Base-by-base conservation (phyloP, 345 rosid species). In the Barbarea vulgaris region DNA sequence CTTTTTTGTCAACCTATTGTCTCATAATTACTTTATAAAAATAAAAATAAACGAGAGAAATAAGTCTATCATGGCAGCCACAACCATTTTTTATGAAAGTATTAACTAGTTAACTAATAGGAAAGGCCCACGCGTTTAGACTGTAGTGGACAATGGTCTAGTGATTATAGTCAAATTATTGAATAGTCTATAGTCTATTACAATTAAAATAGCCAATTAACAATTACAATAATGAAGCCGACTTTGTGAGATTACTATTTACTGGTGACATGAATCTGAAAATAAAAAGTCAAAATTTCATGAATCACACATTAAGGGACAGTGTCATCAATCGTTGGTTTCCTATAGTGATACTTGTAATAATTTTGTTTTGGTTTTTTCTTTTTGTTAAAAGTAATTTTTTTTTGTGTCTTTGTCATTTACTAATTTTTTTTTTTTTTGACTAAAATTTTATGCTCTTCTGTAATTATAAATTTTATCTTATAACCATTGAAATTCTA, bases 61-160 rank as follows among this genome's bases (percentile, higher is more conserved):
- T 33, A 39, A 60, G 60, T 60, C 52, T 61, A 50, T 50, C 60
- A 61, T 72, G 68, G 61, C 59, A 72, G 15, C 76, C 75, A 71
- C 75, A 71, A n/a, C 27, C 58, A 34, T 22, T 31, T 57, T 22
- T 22, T 19, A 31, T 5, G 21, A 28, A 15, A 11, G 3, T 19
- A 58, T 33, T 33, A 31, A 30, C n/a, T 30, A 13, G 46, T 31
- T 57, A 13, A n/a, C n/a, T n/a, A n/a, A n/a, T 17, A 71, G 5
- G 15, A 60, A 60, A n/a, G 13, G 33, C 18, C 50, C 59, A 72
- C 68, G 67, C 10, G 51, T 36, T 59, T 34, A 36, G 50, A 48
- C 39, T 61, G 15, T 71, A 59, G 37, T 48, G 39, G 75, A 72
- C 66, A 31, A 18, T 61, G 19, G 39, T 48, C n/a, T n/a, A n/a